Evolutionary conservation across 202 grass and related monocot genomes (phyloP).

Genomic region (Eragrostis tef): DNA sequence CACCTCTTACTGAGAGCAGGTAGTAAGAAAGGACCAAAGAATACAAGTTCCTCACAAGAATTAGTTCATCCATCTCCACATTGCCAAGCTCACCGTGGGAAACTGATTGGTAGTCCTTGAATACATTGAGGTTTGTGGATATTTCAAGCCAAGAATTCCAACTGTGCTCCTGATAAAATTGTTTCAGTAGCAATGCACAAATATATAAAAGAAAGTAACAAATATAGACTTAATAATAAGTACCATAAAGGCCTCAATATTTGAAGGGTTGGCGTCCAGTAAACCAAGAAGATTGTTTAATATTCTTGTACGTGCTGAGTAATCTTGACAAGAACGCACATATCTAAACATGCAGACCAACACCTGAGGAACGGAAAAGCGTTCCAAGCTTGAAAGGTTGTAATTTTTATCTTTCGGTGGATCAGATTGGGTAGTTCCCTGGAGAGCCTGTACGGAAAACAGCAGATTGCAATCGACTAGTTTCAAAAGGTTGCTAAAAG

Average conservation of each 20-base stretch:
- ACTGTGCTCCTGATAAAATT: constrained; percentile 69
- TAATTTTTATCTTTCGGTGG: constrained; percentile 57
- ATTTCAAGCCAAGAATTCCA: constrained; percentile 87
- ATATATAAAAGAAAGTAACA: not conserved
- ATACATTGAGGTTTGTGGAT: constrained; percentile 68
- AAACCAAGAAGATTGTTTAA: constrained; percentile 72
- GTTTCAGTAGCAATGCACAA: constrained; percentile 30
- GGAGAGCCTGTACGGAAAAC: constrained; percentile 59
- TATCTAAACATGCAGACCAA: constrained; percentile 83
- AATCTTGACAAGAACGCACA: constrained; percentile 78
- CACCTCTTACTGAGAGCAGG: constrained; percentile 76
- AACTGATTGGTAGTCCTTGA: constrained; percentile 65
- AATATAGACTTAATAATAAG: constrained; percentile 22
- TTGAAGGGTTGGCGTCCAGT: constrained; percentile 77
- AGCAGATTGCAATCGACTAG: not conserved
- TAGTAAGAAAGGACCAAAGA: constrained; percentile 78
- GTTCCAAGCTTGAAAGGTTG: constrained; percentile 49
- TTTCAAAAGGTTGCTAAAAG: not conserved
- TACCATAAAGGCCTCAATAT: constrained; percentile 95
- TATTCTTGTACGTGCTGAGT: constrained; percentile 71
- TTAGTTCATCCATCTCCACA: constrained; percentile 58
- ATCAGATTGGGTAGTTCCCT: constrained; percentile 60
- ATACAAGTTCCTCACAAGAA: constrained; percentile 81
- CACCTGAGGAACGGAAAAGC: constrained; percentile 83
- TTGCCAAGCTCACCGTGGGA: constrained; percentile 45